Evolutionary conservation across 192 early-diverging fungal species (phyloP).

Genomic region (Podila epigama): DNA sequence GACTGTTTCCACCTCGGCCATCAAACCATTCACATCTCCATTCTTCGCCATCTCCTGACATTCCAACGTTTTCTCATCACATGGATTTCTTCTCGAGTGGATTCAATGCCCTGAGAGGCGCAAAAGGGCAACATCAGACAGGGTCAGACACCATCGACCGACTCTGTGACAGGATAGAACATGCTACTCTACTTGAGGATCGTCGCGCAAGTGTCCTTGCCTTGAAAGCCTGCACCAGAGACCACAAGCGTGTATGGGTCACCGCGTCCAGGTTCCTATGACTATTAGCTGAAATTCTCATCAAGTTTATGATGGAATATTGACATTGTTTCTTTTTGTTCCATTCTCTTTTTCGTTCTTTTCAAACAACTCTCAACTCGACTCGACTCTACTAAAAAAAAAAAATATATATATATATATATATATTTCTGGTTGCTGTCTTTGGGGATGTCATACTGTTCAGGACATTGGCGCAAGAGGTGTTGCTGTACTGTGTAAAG

Average conservation of each 20-base stretch:
- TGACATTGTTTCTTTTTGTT: background rate
- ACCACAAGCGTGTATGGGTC: constrained; percentile 74
- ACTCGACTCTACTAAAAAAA: too few relatives aligned
- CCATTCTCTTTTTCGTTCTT: background rate
- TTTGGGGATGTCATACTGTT: too few relatives aligned
- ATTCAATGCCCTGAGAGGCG: constrained; percentile 67
- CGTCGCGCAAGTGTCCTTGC: constrained; percentile 84
- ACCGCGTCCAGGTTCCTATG: background rate
- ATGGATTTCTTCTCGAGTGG: constrained; percentile 73
- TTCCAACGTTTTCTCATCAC: too few relatives aligned
- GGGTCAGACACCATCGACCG: constrained; percentile 82
- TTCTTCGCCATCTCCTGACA: too few relatives aligned
- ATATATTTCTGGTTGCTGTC: too few relatives aligned
- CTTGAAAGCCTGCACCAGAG: constrained; percentile 84
- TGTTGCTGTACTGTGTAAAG: constrained; percentile 74
- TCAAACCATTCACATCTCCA: too few relatives aligned
- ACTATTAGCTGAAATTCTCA: background rate
- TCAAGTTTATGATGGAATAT: background rate
- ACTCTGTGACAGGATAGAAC: constrained; percentile 81
- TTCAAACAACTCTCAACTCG: too few relatives aligned
- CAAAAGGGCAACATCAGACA: constrained; percentile 67
- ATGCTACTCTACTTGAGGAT: constrained; percentile 91
- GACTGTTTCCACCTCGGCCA: too few relatives aligned
- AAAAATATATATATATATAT: too few relatives aligned
- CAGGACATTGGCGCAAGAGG: constrained; percentile 88